phyloP scores from a whole-genome alignment of 352 stramenopile species.

The Phytophthora tentaculata region DNA sequence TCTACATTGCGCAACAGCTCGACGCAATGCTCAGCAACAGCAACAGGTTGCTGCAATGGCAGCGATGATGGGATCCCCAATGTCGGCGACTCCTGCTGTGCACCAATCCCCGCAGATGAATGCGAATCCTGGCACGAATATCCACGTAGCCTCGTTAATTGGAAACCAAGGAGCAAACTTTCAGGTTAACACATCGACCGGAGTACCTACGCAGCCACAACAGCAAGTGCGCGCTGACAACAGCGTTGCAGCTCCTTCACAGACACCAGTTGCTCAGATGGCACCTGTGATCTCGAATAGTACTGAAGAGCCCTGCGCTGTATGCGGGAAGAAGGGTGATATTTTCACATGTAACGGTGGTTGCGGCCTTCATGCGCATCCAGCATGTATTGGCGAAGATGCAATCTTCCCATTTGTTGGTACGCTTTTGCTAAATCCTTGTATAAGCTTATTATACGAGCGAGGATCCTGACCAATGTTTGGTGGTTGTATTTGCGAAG shows the following conservation, averaged over 20 bases:
- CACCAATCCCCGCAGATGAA: constrained; percentile 22
- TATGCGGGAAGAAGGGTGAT: constrained; percentile 60
- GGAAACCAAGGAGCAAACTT: constrained; percentile 19
- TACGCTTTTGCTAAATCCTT: constrained; percentile 27
- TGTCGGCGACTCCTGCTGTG: not conserved
- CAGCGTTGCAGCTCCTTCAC: constrained; percentile 3
- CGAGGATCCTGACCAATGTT: constrained; percentile 8
- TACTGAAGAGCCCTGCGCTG: constrained; percentile 43
- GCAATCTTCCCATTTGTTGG: constrained; percentile 62
- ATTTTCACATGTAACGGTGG: constrained; percentile 64
- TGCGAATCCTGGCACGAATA: constrained; percentile 12
- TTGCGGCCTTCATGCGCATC: constrained; percentile 66
- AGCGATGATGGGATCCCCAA: constrained; percentile 18
- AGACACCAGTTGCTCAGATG: constrained; percentile 22
- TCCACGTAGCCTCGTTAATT: constrained; percentile 29
- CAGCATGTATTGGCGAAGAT: constrained; percentile 64
- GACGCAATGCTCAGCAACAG: constrained; percentile 35
- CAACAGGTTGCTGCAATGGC: constrained; percentile 23
- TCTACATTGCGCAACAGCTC: constrained; percentile 19
- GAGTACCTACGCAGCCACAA: constrained; percentile 4
- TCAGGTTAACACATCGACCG: not conserved
- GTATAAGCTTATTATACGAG: not conserved
- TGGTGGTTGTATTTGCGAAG: constrained; percentile 38
- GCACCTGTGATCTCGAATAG: constrained; percentile 27
- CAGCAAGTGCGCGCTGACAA: constrained; percentile 11